A percentile compares a stretch with the other conserved stretches of the same genome.
Conservation (phyloP, 345 rosid species). For the Clausena lansium region DNA sequence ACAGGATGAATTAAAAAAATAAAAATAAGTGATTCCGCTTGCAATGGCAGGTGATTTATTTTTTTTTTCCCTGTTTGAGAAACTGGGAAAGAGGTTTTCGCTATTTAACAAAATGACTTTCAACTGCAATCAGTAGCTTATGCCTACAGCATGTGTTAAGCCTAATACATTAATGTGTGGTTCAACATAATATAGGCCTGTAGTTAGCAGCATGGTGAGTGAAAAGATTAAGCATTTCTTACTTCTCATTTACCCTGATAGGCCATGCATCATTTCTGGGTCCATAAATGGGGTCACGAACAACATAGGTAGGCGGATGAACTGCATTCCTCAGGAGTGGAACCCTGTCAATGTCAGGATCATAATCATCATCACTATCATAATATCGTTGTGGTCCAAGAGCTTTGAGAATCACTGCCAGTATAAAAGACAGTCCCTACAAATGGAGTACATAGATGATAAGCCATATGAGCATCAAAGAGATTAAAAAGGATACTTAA, state of each 20-base stretch:
- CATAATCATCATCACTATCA: slow-evolving; percentile 75
- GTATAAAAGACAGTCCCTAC: slow-evolving; percentile 60
- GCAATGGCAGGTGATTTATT: not conserved
- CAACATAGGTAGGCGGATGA: slow-evolving; percentile 49
- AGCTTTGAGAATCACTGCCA: slow-evolving; percentile 72
- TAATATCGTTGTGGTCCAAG: slow-evolving; percentile 69
- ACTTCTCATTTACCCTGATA: slow-evolving; percentile 59
- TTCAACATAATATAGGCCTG: not conserved
- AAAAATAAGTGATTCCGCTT: not conserved
- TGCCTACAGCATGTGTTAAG: not conserved
- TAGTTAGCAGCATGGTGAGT: not conserved
- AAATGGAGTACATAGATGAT: slow-evolving; percentile 5
- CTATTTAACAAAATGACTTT: not conserved
- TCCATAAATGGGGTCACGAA: slow-evolving; percentile 64
- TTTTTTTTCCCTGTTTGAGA: not conserved
- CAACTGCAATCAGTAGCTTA: not conserved
- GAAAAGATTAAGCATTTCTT: slow-evolving; percentile 9
- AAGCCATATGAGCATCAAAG: slow-evolving; percentile 2
- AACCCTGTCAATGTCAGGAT: slow-evolving; percentile 51
- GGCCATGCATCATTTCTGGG: slow-evolving; percentile 49
- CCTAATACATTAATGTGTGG: not conserved
- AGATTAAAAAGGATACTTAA: not conserved
- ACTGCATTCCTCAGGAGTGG: slow-evolving; percentile 61
- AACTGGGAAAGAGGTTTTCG: not conserved
- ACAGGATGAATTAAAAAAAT: not conserved